These are phyloP conservation scores for Wickerhamomyces bovis DNA, from an alignment of 805 yeast species.

Conservation along the genomic window DNA sequence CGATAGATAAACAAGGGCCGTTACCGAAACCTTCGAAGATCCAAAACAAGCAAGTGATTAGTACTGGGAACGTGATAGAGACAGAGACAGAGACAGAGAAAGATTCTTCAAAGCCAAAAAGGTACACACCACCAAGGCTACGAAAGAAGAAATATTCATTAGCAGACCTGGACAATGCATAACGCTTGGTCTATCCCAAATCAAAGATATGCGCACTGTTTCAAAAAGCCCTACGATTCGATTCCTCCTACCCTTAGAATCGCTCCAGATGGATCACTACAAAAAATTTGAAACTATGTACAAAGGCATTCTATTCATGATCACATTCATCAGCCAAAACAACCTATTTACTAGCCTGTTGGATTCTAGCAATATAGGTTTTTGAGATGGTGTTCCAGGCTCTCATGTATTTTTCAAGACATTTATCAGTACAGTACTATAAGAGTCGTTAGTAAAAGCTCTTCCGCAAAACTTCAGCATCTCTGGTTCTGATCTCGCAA, in stretches of 20 bases:
- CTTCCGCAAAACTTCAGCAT: neutral
- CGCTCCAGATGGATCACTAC: neutral
- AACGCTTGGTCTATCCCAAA: neutral
- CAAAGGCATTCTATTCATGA: neutral
- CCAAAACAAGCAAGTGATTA: neutral
- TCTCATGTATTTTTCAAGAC: constrained; percentile 83
- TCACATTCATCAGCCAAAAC: neutral
- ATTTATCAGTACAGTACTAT: constrained; percentile 59
- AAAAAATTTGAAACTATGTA: constrained; percentile 1
- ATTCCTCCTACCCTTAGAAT: too few relatives aligned
- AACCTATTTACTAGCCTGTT: constrained; percentile 31
- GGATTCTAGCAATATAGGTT: constrained; percentile 71
- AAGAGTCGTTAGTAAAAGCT: constrained; percentile 1
- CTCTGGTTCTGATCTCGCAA: neutral
- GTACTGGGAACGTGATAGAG: too few relatives aligned
- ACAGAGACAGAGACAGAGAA: too few relatives aligned
- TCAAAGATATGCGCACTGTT: too few relatives aligned
- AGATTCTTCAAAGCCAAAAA: constrained; percentile 3
- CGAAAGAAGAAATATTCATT: constrained; percentile 12
- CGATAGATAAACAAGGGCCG: neutral
- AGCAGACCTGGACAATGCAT: constrained; percentile 11
- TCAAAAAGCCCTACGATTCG: neutral
- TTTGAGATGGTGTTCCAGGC: constrained; percentile 85
- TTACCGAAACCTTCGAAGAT: neutral
- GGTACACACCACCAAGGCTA: constrained; percentile 7